Percentiles rank a stretch among this genome's conserved stretches.
Conservation (phyloP, 164 flowering plant genomes). For the Stephania yunnanensis region DNA sequence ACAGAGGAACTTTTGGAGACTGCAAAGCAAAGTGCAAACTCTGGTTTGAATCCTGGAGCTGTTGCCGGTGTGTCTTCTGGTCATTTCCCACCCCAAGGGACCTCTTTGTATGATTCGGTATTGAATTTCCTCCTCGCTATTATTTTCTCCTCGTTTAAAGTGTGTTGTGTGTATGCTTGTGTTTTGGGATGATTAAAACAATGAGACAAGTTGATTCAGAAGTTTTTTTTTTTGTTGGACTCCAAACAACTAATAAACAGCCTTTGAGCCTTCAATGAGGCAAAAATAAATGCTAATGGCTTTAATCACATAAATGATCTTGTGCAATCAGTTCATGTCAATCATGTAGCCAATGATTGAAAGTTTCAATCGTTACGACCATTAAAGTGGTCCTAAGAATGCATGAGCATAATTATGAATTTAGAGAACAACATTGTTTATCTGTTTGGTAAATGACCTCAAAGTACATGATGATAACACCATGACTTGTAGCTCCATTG, state of each 20-base stretch:
- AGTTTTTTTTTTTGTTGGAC: background rate
- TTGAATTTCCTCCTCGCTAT: background rate
- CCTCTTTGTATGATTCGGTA: constrained; percentile 32
- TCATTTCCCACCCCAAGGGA: constrained; percentile 25
- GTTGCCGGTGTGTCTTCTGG: constrained; percentile 30
- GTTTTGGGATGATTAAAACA: background rate
- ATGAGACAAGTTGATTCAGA: background rate
- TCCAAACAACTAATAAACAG: background rate
- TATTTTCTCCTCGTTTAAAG: background rate
- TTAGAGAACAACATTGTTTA: background rate
- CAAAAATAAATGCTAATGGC: no score
- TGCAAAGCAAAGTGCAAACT: constrained; percentile 59
- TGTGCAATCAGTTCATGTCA: background rate
- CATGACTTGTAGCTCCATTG: no score
- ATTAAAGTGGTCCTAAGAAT: background rate
- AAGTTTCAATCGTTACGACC: background rate
- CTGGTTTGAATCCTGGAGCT: constrained; percentile 35
- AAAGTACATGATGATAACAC: background rate
- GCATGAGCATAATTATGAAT: background rate
- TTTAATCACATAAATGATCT: background rate
- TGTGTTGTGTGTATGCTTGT: background rate
- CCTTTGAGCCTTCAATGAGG: no score
- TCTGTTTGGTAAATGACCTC: background rate
- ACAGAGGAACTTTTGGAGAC: constrained; percentile 92
- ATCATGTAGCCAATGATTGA: background rate